Percentiles rank a stretch among this genome's conserved stretches.
Conservation (phyloP, 1,139 yeast genomes). For the Suhomyces wounanorum region DNA sequence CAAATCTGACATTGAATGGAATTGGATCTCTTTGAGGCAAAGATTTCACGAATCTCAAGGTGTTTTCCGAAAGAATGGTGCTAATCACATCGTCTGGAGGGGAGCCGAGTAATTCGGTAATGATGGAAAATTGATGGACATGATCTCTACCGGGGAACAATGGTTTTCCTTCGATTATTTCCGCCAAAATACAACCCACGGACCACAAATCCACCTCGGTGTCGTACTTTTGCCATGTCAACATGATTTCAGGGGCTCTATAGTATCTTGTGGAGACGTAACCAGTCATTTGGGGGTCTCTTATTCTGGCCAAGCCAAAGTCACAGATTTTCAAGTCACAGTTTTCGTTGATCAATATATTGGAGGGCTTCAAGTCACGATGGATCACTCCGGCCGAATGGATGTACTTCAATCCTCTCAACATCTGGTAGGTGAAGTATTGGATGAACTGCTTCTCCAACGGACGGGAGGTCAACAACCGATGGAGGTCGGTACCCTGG, state of each 20-base stretch:
- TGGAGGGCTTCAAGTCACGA: slow-evolving; percentile 31
- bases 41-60: slow-evolving; percentile 89
- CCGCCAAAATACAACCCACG: slow-evolving; percentile 98
- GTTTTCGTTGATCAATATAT: slow-evolving; percentile 32
- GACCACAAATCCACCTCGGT: slow-evolving; percentile 99
- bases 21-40: slow-evolving; percentile 91
- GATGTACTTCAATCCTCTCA: slow-evolving; percentile 32
- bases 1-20: slow-evolving; percentile 81
- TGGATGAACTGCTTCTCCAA: slow-evolving; percentile 95
- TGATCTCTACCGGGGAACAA: slow-evolving; percentile 98
- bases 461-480: slow-evolving; percentile 88
- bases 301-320: slow-evolving; percentile 81
- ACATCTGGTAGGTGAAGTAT: slow-evolving; percentile 63
- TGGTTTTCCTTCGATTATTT: slow-evolving; percentile 99
- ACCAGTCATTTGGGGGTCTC: slow-evolving; percentile 99
- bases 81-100: slow-evolving; percentile 97
- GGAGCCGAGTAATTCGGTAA: slow-evolving; percentile 92
- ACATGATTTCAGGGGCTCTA: slow-evolving; percentile 98
- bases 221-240: slow-evolving; percentile 98
- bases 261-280: slow-evolving; percentile 95
- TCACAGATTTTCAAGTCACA: slow-evolving; percentile 34
- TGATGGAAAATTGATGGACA: slow-evolving; percentile 95
- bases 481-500: slow-evolving; percentile 94
- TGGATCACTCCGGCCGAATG: slow-evolving; percentile 35
- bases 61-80: slow-evolving; percentile 94